Evolutionary conservation across 2,329 filamentous ascomycete species (phyloP).

Genomic region (Lecanicillium sp.): DNA sequence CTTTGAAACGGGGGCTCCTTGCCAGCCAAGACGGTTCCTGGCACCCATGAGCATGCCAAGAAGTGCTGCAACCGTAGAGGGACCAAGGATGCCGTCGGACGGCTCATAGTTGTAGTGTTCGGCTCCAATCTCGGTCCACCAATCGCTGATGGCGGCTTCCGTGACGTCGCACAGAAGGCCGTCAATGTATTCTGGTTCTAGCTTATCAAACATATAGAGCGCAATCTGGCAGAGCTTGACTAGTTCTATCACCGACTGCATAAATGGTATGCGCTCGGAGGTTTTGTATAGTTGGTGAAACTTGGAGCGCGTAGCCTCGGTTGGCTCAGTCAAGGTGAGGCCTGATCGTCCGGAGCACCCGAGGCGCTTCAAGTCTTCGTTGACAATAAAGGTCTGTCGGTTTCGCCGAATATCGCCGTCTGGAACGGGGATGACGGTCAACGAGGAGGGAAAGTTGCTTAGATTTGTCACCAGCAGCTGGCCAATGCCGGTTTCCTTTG

Average conservation of each 20-base stretch:
- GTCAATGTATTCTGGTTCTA: slow-evolving; percentile 85
- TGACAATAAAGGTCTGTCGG: slow-evolving; percentile 81
- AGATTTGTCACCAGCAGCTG: slow-evolving; percentile 92
- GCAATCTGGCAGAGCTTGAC: slow-evolving; percentile 89
- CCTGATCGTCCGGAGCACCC: slow-evolving; percentile 88
- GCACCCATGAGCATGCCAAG: slow-evolving; percentile 86
- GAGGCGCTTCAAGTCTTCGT: slow-evolving; percentile 86
- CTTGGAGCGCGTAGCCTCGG: slow-evolving; percentile 77
- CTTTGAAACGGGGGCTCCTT: slow-evolving; percentile 77
- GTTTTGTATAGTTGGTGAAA: slow-evolving; percentile 88
- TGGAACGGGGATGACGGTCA: slow-evolving; percentile 87
- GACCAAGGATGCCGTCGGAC: slow-evolving; percentile 84
- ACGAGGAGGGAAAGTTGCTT: slow-evolving; percentile 81
- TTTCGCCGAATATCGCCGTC: slow-evolving; percentile 79
- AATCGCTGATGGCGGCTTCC: slow-evolving; percentile 82
- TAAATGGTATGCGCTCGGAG: slow-evolving; percentile 73
- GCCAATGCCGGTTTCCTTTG: slow-evolving; percentile 75
- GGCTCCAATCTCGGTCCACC: slow-evolving; percentile 91
- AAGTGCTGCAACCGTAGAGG: slow-evolving; percentile 82
- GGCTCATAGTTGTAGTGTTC: slow-evolving; percentile 92
- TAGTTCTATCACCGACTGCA: slow-evolving; percentile 75
- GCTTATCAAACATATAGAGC: slow-evolving; percentile 77
- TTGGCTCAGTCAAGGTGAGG: slow-evolving; percentile 71
- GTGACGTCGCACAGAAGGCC: slow-evolving; percentile 90
- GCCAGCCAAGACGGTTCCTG: slow-evolving; percentile 80